A percentile compares a stretch with the other conserved stretches of the same genome.
phyloP scores from a whole-genome alignment of 176 grass and related monocot species.

The Musa beccarii region DNA sequence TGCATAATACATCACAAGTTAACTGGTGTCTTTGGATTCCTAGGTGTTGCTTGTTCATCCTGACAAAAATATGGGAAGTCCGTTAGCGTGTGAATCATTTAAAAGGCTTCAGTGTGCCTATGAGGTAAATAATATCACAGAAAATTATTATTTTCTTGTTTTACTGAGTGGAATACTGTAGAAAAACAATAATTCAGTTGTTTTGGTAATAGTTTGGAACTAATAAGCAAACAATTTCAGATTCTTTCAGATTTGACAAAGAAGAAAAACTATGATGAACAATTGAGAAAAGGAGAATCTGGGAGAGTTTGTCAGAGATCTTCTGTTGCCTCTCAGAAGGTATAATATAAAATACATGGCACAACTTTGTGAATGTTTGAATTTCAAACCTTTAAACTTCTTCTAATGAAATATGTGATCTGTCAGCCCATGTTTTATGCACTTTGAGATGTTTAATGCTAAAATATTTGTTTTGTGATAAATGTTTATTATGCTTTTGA shows the following conservation, averaged over 20 bases:
- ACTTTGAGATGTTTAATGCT: too few relatives aligned
- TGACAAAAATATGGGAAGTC: constrained; percentile 92
- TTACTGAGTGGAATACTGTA: neutral
- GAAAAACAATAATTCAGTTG: neutral
- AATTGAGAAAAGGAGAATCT: constrained; percentile 83
- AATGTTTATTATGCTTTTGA: too few relatives aligned
- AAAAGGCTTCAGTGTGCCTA: constrained; percentile 99
- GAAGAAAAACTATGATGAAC: constrained; percentile 82
- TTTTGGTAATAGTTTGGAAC: constrained; percentile 2
- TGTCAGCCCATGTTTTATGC: too few relatives aligned
- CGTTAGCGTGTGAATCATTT: constrained; percentile 86
- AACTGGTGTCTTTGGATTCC: constrained; percentile 30
- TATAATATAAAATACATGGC: constrained; percentile 14
- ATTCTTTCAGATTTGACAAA: constrained; percentile 78
- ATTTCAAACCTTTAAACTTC: too few relatives aligned
- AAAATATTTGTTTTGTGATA: too few relatives aligned
- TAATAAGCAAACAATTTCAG: constrained; percentile 41
- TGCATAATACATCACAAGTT: constrained; percentile 1
- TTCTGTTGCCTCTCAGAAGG: constrained; percentile 60
- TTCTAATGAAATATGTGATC: too few relatives aligned
- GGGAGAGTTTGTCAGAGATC: constrained; percentile 51
- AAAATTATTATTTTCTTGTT: constrained; percentile 15
- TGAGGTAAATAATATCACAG: constrained; percentile 53
- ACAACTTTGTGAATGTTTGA: neutral
- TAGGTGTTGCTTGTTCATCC: constrained; percentile 94